These are phyloP conservation scores for Setaria viridis DNA, from an alignment of 202 grass and related monocot genomes.

Conservation along the genomic window DNA sequence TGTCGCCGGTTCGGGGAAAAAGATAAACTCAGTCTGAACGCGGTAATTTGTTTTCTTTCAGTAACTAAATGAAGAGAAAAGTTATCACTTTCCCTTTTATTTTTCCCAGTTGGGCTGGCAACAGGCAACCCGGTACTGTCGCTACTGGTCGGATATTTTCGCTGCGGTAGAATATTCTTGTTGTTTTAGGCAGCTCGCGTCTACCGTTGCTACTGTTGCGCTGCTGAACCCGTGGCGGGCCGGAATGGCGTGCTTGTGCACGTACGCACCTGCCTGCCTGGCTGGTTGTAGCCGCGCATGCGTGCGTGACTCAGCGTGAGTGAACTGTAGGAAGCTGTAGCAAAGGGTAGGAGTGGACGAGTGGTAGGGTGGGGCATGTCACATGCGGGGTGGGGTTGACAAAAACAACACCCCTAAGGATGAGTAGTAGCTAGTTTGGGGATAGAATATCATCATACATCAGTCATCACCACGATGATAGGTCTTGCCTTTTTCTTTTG, in stretches of 20 bases:
- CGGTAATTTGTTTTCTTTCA: neutral
- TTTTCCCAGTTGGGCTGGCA: neutral
- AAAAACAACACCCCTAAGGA: neutral
- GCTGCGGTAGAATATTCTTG: neutral
- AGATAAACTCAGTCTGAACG: conserved; percentile 3
- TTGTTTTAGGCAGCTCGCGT: neutral
- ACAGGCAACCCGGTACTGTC: neutral
- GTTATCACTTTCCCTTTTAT: neutral
- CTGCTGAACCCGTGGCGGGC: neutral
- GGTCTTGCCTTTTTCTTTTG: too few relatives aligned
- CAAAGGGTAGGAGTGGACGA: neutral
- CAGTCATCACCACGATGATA: too few relatives aligned
- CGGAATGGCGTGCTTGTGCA: neutral
- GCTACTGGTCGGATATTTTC: neutral
- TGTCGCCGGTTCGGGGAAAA: neutral
- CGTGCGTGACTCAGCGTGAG: neutral
- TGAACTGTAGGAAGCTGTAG: conserved; percentile 11
- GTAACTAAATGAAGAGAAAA: neutral
- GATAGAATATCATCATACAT: neutral
- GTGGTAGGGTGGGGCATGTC: neutral
- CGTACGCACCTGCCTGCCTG: neutral
- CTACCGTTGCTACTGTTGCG: neutral
- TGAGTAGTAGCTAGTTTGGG: too few relatives aligned
- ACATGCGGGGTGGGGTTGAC: neutral
- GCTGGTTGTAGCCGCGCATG: neutral